A percentile compares a stretch with the other conserved stretches of the same genome.
phyloP scores from a whole-genome alignment of 805 yeast species.

The Dipodascus albidus region DNA sequence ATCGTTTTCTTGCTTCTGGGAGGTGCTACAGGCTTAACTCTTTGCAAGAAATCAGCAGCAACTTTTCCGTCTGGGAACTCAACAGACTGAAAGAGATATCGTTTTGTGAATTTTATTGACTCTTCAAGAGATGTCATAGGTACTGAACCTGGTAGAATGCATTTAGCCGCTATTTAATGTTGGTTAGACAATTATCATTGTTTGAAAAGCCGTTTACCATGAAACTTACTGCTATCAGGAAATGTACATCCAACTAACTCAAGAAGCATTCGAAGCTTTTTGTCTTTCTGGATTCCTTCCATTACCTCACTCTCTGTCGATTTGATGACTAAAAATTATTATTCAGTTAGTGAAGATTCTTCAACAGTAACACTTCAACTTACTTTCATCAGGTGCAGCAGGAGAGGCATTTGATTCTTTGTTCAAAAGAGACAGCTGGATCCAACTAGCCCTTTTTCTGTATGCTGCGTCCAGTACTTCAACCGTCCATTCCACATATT shows the following conservation, averaged over 20 bases:
- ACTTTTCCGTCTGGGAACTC: slow-evolving; percentile 26
- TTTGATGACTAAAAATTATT: not conserved
- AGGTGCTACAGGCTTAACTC: slow-evolving; percentile 1
- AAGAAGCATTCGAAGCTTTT: slow-evolving; percentile 39
- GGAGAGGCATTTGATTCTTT: not conserved
- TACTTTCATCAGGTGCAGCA: slow-evolving; percentile 1
- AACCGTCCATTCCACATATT: slow-evolving; percentile 34
- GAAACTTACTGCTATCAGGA: slow-evolving; percentile 22
- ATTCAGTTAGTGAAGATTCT: not conserved
- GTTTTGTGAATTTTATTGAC: slow-evolving; percentile 29
- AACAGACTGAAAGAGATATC: slow-evolving; percentile 30
- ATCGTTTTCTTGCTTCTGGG: slow-evolving; percentile 2
- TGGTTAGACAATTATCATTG: slow-evolving; percentile 36
- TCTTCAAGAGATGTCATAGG: slow-evolving; percentile 26
- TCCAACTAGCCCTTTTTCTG: slow-evolving; percentile 18
- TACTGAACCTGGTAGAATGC: slow-evolving; percentile 28
- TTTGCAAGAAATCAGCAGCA: slow-evolving; percentile 26
- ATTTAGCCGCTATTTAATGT: slow-evolving; percentile 31
- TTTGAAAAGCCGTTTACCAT: slow-evolving; percentile 39
- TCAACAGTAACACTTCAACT: not conserved
- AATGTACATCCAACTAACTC: slow-evolving; percentile 35
- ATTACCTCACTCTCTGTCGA: not conserved
- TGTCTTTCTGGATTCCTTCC: slow-evolving; percentile 32
- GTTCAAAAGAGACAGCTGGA: slow-evolving; percentile 7
- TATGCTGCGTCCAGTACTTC: slow-evolving; percentile 28